Base-by-base conservation (phyloP, 345 rosid genomes). In the Arabis hirsuta region DNA sequence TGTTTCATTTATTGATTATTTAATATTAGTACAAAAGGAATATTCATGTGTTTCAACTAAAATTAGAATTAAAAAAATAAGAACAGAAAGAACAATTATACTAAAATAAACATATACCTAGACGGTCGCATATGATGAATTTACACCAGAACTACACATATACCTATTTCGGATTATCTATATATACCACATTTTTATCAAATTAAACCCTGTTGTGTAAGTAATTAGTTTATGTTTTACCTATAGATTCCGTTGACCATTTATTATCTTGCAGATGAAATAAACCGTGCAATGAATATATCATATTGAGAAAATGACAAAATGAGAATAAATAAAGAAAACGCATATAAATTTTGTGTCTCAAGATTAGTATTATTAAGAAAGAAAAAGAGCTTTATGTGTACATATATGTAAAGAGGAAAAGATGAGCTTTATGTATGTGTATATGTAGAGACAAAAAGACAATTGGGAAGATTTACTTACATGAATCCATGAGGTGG, bases 401-500 rank as follows among this genome's bases (percentile, higher is more conserved):
- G 2, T 34, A 24, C 9, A 32, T 24, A 7, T 36, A 7, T 59
- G 22, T 27, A 31, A 43, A 41, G 29, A 19, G 44, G 55, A 27
- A 51, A 20, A 57, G 16, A 19, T 3, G 12, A 72, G 51, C 8
- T 41, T 64, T 24, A n/a, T 69, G 5, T 50, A 41, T 34, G 24
- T 6, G 12, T 43, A 31, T 52, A 56, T 22, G 62, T 7, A 5
- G 44, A 14, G 6, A 26, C 58, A 42, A 22, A 31, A 19, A 24
- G 38, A 19, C 45, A 57, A 0, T 14, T 13, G n/a, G 43, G 41
- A 54, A 20, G 41, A 58, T 1, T n/a, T n/a, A 20, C 41, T 71
- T 85, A 94, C 99, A 91, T 84, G 92, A 86, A 88, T 68, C 81
- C 82, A 67, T 81, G 64, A 62, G 94, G 84, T 46, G 67, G 80